Evolutionary conservation across 768 basidiomycete species (phyloP).

Genomic region (Podaxis pistillaris): DNA sequence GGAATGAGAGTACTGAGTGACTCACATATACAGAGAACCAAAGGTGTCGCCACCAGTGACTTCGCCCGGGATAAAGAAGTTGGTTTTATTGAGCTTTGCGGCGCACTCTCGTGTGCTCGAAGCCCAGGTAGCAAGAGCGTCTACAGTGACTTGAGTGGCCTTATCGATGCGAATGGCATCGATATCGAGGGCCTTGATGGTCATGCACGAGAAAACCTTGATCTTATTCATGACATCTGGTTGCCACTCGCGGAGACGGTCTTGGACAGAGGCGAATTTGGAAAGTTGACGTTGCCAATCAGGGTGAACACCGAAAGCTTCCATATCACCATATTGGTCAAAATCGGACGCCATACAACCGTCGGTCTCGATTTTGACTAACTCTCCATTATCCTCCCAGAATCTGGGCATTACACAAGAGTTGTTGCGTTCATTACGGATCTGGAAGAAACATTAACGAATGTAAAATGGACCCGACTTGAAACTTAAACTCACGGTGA

Average conservation of each 20-base stretch:
- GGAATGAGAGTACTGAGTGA: conserved; percentile 16
- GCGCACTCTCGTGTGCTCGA: conserved; percentile 76
- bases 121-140: conserved; percentile 77
- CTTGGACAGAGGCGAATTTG: conserved; percentile 95
- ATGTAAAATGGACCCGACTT: conserved; percentile 6
- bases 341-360: conserved; percentile 86
- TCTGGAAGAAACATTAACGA: conserved; percentile 33
- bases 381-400: conserved; percentile 74
- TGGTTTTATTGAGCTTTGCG: conserved; percentile 64
- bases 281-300: conserved; percentile 93
- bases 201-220: conserved; percentile 78
- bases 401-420: conserved; percentile 78
- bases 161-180: conserved; percentile 97
- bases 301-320: conserved; percentile 95
- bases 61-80: conserved; percentile 91
- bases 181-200: conserved; percentile 83
- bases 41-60: conserved; percentile 94
- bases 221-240: conserved; percentile 77
- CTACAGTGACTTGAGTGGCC: conserved; percentile 86
- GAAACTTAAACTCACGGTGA: conserved; percentile 45
- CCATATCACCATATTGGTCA: conserved; percentile 96
- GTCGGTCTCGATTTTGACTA: conserved; percentile 52
- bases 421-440: conserved; percentile 65
- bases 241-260: conserved; percentile 92
- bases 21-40: conserved; percentile 81